Conservation (phyloP, 2,329 filamentous ascomycete genomes). For the Talaromyces sp. region DNA sequence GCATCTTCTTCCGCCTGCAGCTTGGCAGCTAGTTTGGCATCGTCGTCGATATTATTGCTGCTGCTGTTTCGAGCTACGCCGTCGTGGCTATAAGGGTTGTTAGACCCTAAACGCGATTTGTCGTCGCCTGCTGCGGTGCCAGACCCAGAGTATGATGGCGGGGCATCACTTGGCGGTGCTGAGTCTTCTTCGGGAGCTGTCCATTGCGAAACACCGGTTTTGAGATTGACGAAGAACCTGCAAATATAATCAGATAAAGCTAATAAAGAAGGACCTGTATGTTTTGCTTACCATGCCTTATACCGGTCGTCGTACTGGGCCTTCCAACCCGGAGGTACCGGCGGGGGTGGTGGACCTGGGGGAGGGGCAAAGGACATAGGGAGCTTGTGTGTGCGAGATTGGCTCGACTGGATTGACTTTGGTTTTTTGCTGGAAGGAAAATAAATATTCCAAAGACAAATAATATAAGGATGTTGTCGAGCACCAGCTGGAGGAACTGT, state of each 20-base stretch:
- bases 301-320: slow-evolving; percentile 84
- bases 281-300: slow-evolving; percentile 63
- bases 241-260: neutral
- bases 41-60: slow-evolving; percentile 49
- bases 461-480: neutral
- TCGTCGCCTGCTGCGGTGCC: slow-evolving; percentile 35
- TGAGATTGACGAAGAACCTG: slow-evolving; percentile 87
- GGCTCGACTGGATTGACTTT: neutral
- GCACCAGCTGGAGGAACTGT: neutral
- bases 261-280: neutral
- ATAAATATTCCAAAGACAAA: neutral
- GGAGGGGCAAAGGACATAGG: slow-evolving; percentile 38
- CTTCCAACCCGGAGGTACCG: slow-evolving; percentile 74
- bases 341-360: slow-evolving; percentile 52
- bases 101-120: slow-evolving; percentile 52
- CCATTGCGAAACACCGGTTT: slow-evolving; percentile 88
- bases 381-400: neutral
- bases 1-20: slow-evolving; percentile 81
- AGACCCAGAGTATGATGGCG: slow-evolving; percentile 49
- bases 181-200: slow-evolving; percentile 63
- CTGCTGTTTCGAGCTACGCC: neutral
- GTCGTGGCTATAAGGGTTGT: slow-evolving; percentile 61
- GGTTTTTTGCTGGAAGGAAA: neutral
- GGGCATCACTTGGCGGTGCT: slow-evolving; percentile 33
- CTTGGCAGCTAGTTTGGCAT: slow-evolving; percentile 68